phyloP scores from a whole-genome alignment of 1,284 basidiomycete genomes.

The Trichosporon inkin region DNA sequence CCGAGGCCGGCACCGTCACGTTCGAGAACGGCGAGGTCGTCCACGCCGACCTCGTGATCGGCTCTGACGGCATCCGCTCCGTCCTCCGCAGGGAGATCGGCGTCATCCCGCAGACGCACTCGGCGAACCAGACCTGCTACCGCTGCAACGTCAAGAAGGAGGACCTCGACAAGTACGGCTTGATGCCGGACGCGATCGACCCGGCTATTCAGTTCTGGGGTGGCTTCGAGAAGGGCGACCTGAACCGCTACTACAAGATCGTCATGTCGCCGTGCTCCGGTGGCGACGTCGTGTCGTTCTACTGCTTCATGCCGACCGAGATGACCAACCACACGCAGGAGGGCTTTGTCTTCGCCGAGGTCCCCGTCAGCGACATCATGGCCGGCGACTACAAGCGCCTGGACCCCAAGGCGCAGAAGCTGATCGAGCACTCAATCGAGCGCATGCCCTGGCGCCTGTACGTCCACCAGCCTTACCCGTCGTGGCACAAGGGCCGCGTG shows the following conservation, averaged over 20 bases:
- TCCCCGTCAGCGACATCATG: conserved; percentile 43
- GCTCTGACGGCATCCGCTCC: conserved; percentile 47
- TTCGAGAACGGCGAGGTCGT: conserved; percentile 44
- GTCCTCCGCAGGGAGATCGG: conserved; percentile 35
- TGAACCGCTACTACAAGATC: conserved; percentile 47
- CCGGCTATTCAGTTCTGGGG: conserved; percentile 51
- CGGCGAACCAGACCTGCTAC: conserved; percentile 49
- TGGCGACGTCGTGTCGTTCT: conserved; percentile 48
- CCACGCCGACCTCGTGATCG: conserved; percentile 46
- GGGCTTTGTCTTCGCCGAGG: conserved; percentile 47
- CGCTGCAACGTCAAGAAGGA: conserved; percentile 46
- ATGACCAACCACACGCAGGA: conserved; percentile 49
- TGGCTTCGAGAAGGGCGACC: conserved; percentile 37
- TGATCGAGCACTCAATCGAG: conserved; percentile 46
- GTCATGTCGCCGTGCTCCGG: conserved; percentile 48
- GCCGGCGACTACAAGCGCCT: conserved; percentile 41
- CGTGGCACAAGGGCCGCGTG: conserved; percentile 41
- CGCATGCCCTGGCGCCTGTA: conserved; percentile 50
- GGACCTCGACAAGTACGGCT: conserved; percentile 42
- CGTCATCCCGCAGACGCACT: conserved; percentile 37
- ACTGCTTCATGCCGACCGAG: conserved; percentile 46
- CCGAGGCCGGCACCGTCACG: conserved; percentile 34
- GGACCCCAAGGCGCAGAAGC: conserved; percentile 41
- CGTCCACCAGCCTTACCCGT: conserved; percentile 44
- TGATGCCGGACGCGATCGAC: conserved; percentile 42